Conservation (phyloP, 2,329 filamentous ascomycete species). For the Pezicula radicicola region DNA sequence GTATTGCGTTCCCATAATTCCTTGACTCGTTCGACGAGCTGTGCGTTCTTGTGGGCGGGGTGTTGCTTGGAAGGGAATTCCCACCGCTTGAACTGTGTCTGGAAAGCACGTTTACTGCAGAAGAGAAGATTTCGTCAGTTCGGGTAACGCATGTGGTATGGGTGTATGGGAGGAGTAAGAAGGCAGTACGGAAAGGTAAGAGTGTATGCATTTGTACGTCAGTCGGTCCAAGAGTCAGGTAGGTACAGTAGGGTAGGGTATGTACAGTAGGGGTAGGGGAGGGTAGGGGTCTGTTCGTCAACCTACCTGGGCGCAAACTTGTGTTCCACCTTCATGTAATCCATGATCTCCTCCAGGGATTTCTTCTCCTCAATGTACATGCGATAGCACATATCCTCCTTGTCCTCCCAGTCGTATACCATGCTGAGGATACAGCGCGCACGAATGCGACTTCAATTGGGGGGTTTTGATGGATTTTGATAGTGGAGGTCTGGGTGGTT, state of each 20-base stretch:
- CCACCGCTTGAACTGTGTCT: slow-evolving; percentile 76
- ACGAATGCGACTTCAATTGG: background rate
- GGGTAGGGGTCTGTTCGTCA: slow-evolving; percentile 5
- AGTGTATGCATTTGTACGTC: slow-evolving; percentile 3
- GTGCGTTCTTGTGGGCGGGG: slow-evolving; percentile 66
- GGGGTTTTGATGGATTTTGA: background rate
- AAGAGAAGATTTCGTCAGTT: slow-evolving; percentile 12
- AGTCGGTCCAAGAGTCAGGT: slow-evolving; percentile 7
- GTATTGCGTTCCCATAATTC: slow-evolving; percentile 77
- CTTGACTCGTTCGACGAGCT: slow-evolving; percentile 65
- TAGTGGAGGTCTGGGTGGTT: background rate
- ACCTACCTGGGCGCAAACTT: slow-evolving; percentile 67
- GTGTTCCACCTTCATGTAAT: slow-evolving; percentile 62
- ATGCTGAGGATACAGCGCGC: slow-evolving; percentile 15
- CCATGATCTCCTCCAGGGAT: slow-evolving; percentile 71
- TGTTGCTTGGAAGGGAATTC: slow-evolving; percentile 74
- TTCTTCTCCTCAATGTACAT: slow-evolving; percentile 77
- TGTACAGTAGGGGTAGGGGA: slow-evolving; percentile 12
- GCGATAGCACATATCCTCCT: slow-evolving; percentile 61
- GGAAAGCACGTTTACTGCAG: slow-evolving; percentile 69
- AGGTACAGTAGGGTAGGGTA: slow-evolving; percentile 17
- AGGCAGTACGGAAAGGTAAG: slow-evolving; percentile 1
- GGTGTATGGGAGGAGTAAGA: background rate
- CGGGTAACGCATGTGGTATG: slow-evolving; percentile 6
- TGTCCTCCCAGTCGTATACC: slow-evolving; percentile 65